Evolutionary conservation across 2,329 filamentous ascomycete species (phyloP).

Genomic region (Leptographium galeiforme): DNA sequence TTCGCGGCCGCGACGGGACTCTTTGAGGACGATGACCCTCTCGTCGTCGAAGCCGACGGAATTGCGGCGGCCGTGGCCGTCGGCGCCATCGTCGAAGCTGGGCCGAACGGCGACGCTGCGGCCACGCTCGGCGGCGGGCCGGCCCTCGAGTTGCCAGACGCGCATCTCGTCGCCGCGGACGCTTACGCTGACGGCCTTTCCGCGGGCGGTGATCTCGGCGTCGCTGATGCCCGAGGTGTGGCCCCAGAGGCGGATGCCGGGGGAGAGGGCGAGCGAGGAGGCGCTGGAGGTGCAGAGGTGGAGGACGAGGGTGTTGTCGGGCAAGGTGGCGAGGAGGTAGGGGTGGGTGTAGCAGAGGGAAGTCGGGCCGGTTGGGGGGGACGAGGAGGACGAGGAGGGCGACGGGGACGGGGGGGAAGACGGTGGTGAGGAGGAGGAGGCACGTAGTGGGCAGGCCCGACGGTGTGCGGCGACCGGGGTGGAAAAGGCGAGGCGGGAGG

Average conservation of each 20-base stretch:
- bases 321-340: constrained; percentile 70
- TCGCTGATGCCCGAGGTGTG: constrained; percentile 83
- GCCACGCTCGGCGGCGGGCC: constrained; percentile 18
- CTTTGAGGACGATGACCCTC: constrained; percentile 75
- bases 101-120: constrained; percentile 38
- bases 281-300: constrained; percentile 67
- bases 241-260: constrained; percentile 71
- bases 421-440: constrained; percentile 10
- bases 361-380: constrained; percentile 31
- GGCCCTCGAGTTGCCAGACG: constrained; percentile 78
- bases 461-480: neutral
- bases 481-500: constrained; percentile 24
- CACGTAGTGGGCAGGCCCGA: constrained; percentile 14
- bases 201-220: constrained; percentile 69
- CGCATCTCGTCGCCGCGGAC: constrained; percentile 64
- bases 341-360: constrained; percentile 64
- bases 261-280: constrained; percentile 52
- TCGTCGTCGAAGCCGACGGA: constrained; percentile 88
- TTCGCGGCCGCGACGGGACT: constrained; percentile 53
- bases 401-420: neutral
- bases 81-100: constrained; percentile 1
- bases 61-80: constrained; percentile 34
- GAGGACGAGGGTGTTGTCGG: constrained; percentile 76
- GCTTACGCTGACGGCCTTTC: constrained; percentile 84
- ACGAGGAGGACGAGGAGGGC: neutral